A percentile compares a stretch with the other conserved stretches of the same genome.
Conservation (phyloP, 2,329 filamentous ascomycete genomes). For the Paracorniculantispora psalliotae region DNA sequence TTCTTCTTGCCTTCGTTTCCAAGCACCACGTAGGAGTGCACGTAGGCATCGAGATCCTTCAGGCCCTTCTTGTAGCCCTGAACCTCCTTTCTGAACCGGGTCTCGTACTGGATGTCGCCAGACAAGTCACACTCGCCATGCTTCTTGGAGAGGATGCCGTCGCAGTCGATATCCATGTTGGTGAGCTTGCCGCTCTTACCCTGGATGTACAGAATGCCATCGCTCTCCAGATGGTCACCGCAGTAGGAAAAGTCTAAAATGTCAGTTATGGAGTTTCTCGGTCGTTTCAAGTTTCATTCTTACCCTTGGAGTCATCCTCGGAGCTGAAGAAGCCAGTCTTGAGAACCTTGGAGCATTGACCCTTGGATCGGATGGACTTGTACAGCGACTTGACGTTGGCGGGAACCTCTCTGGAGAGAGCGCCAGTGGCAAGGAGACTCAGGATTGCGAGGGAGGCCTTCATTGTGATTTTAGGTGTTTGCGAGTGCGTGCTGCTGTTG, state of each 20-base stretch:
- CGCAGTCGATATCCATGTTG: slow-evolving; percentile 44
- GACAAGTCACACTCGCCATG: slow-evolving; percentile 16
- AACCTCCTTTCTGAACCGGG: not conserved
- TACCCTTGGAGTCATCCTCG: not conserved
- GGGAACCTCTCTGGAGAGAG: not conserved
- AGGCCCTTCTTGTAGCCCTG: slow-evolving; percentile 17
- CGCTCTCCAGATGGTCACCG: slow-evolving; percentile 29
- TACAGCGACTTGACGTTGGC: not conserved
- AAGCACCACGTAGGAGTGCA: slow-evolving; percentile 50
- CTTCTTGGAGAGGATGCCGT: slow-evolving; percentile 38
- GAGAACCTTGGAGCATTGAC: not conserved
- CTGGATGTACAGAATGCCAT: slow-evolving; percentile 37
- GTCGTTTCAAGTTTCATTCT: not conserved
- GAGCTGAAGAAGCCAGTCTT: not conserved
- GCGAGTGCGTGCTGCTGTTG: not conserved
- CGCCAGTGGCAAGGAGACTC: not conserved
- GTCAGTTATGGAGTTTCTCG: not conserved
- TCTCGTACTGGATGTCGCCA: not conserved
- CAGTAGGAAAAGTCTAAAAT: slow-evolving; percentile 30
- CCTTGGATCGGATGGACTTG: not conserved
- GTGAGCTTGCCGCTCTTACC: slow-evolving; percentile 31
- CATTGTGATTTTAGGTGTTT: not conserved
- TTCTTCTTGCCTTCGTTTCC: slow-evolving; percentile 38
- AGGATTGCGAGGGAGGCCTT: not conserved
- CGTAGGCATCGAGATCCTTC: slow-evolving; percentile 44